Evolutionary conservation across 2,329 filamentous ascomycete species (phyloP).

Genomic region (Penicillium sp.): DNA sequence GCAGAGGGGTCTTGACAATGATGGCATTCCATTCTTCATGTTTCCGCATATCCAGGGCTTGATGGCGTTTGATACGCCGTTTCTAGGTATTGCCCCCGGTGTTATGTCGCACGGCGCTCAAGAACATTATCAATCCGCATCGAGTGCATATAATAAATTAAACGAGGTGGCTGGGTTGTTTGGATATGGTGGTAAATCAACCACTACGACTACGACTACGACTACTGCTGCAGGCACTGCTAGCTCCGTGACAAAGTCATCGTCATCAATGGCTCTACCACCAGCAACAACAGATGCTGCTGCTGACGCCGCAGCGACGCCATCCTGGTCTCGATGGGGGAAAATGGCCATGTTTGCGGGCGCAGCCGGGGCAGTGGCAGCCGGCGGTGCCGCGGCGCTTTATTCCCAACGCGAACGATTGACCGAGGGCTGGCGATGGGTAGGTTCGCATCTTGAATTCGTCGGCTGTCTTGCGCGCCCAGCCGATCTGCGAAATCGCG

Average conservation of each 20-base stretch:
- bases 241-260: conserved; percentile 22
- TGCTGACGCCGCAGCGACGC: conserved; percentile 44
- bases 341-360: conserved; percentile 82
- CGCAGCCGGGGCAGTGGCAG: conserved; percentile 72
- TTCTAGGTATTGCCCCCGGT: conserved; percentile 51
- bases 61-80: conserved; percentile 92
- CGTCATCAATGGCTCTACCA: conserved; percentile 22
- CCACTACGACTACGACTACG: conserved; percentile 15
- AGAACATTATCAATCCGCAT: conserved; percentile 73
- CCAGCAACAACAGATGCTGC: conserved; percentile 31
- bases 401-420: conserved; percentile 83
- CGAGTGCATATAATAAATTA: conserved; percentile 64
- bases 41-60: conserved; percentile 91
- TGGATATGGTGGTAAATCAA: conserved; percentile 54
- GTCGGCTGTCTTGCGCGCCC: conserved; percentile 83
- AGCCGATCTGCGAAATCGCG: conserved; percentile 72
- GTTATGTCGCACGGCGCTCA: conserved; percentile 63
- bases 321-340: conserved; percentile 73
- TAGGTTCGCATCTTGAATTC: conserved; percentile 86
- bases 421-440: conserved; percentile 72
- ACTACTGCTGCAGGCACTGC: conserved; percentile 15
- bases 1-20: conserved; percentile 4
- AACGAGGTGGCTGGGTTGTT: conserved; percentile 61
- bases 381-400: conserved; percentile 76
- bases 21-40: conserved; percentile 57